Evolutionary conservation across 2,329 filamentous ascomycete genomes (phyloP).

Genomic region (Knufia petricola): DNA sequence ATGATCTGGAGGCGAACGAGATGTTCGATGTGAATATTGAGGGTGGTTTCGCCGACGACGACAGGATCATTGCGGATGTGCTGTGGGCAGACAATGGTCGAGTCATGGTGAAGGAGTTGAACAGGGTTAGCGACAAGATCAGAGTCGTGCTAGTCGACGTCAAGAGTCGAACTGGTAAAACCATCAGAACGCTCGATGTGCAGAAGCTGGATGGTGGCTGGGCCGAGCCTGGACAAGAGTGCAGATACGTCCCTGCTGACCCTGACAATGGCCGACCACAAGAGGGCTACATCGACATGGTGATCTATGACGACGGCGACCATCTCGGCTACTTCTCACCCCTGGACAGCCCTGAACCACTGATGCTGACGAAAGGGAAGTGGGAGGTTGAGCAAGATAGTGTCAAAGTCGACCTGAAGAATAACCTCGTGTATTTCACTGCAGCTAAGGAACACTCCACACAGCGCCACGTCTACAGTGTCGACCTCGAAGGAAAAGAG

Average conservation of each 20-base stretch:
- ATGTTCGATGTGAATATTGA: slow-evolving; percentile 70
- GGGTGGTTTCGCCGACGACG: slow-evolving; percentile 66
- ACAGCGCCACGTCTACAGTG: slow-evolving; percentile 84
- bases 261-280: slow-evolving; percentile 61
- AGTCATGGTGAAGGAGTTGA: slow-evolving; percentile 82
- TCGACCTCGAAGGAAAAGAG: slow-evolving; percentile 69
- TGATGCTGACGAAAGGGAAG: slow-evolving; percentile 74
- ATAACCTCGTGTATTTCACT: slow-evolving; percentile 84
- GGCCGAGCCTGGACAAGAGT: slow-evolving; percentile 88
- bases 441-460: slow-evolving; percentile 79
- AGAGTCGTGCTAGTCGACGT: slow-evolving; percentile 82
- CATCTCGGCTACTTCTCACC: slow-evolving; percentile 91
- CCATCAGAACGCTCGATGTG: slow-evolving; percentile 70
- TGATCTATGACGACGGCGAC: slow-evolving; percentile 78
- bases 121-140: slow-evolving; percentile 85
- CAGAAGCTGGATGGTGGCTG: slow-evolving; percentile 85
- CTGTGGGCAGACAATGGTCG: slow-evolving; percentile 75
- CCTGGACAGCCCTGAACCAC: slow-evolving; percentile 68
- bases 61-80: slow-evolving; percentile 86
- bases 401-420: slow-evolving; percentile 70
- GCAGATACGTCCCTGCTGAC: slow-evolving; percentile 77
- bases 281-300: slow-evolving; percentile 86
- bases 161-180: slow-evolving; percentile 59
- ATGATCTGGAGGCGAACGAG: slow-evolving; percentile 67
- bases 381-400: slow-evolving; percentile 90